phyloP scores from a whole-genome alignment of 805 yeast species.

The Grigorovia jiainica region DNA sequence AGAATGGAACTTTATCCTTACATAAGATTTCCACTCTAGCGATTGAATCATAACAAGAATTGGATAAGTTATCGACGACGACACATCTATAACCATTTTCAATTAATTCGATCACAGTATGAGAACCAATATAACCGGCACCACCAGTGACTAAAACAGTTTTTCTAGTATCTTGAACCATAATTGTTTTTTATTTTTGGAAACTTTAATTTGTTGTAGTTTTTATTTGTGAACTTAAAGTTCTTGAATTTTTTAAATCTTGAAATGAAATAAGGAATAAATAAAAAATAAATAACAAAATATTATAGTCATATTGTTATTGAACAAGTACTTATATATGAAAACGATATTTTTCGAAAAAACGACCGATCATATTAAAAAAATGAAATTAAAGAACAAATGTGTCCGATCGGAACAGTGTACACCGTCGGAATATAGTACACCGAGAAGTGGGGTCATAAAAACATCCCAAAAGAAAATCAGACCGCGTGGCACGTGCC shows the following conservation, averaged over 20 bases:
- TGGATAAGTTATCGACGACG: slow-evolving; percentile 61
- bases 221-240: background rate
- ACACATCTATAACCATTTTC: slow-evolving; percentile 58
- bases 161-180: slow-evolving; percentile 18
- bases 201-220: background rate
- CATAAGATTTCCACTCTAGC: slow-evolving; percentile 49
- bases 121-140: slow-evolving; percentile 81
- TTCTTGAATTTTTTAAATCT: background rate
- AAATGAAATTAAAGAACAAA: too few species aligned
- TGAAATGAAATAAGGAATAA: background rate
- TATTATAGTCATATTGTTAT: background rate
- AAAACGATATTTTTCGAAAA: too few species aligned
- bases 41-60: slow-evolving; percentile 58
- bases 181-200: slow-evolving; percentile 2
- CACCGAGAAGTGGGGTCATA: background rate
- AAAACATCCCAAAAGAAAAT: background rate
- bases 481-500: too few species aligned
- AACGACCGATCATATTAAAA: too few species aligned
- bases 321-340: background rate
- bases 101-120: slow-evolving; percentile 57
- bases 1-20: slow-evolving; percentile 42
- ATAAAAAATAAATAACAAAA: background rate
- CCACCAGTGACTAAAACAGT: slow-evolving; percentile 70
- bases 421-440: background rate
- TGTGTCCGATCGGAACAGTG: background rate